A percentile compares a stretch with the other conserved stretches of the same genome.
phyloP scores from a whole-genome alignment of 176 grass and related monocot genomes.

The Aegilops sharonensis region DNA sequence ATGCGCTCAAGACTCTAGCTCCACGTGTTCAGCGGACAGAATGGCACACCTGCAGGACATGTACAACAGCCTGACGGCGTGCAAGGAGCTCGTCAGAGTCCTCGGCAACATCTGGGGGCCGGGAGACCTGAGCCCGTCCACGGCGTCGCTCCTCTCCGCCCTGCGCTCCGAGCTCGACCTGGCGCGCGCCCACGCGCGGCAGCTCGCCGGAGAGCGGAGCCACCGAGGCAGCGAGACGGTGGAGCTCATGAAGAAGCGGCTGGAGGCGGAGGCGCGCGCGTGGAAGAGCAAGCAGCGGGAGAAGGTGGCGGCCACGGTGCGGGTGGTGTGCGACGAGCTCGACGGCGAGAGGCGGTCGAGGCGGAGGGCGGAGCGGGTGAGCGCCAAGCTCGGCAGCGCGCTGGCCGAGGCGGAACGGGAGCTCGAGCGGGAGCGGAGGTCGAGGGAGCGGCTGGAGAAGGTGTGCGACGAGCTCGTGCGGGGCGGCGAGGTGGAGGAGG shows the following conservation, averaged over 20 bases:
- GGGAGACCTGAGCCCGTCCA: constrained; percentile 40
- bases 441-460: constrained; percentile 59
- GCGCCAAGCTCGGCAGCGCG: constrained; percentile 52
- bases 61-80: constrained; percentile 52
- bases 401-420: constrained; percentile 48
- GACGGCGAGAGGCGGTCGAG: constrained; percentile 56
- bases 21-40: not conserved
- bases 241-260: not conserved
- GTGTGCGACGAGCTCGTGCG: constrained; percentile 58
- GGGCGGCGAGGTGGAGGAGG: constrained; percentile 57
- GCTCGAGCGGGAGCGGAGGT: constrained; percentile 54
- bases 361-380: constrained; percentile 51
- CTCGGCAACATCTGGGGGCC: constrained; percentile 37
- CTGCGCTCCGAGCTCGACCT: constrained; percentile 58
- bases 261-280: constrained; percentile 38
- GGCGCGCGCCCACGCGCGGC: constrained; percentile 33
- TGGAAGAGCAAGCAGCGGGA: constrained; percentile 61
- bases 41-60: constrained; percentile 43
- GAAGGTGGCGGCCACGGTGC: constrained; percentile 46
- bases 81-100: constrained; percentile 65
- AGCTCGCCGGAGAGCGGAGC: constrained; percentile 30
- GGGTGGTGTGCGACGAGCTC: constrained; percentile 41
- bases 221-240: not conserved
- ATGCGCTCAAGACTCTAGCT: constrained; percentile 1
- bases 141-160: constrained; percentile 52